Evolutionary conservation across 2,329 filamentous ascomycete genomes (phyloP), one percentile per base, ranked within the genome.

Genomic region (Aureobasidium subglaciale): DNA sequence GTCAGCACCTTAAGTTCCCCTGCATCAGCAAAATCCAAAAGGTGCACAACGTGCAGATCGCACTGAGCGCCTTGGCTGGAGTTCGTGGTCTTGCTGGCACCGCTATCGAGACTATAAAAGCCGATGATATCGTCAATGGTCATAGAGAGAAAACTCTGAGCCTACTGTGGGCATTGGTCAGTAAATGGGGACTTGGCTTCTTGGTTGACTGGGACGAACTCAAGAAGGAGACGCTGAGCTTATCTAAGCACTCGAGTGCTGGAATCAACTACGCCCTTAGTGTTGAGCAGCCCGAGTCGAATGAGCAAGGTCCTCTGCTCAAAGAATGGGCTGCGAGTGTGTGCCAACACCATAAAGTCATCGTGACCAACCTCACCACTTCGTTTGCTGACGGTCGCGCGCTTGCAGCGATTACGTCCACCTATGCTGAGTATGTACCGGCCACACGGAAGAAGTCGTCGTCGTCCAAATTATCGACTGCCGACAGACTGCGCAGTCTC

Each of bases 131-230:
- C 43, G 80, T 86, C 6, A 77, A 85, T 60, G 83, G 83, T 2
- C 81, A 84, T 61, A 77, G 83, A 8, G 82, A 86, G 62, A 84
- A 81, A 66, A 85, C 82, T 0, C 71, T 86, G 41, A 76, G 75
- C 5, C 70, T 85, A 9, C 71, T 86, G 5, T 85, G 82, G 82
- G 72, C 73, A 3, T 70, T 86, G 20, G 76, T 85, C 34, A 78
- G 78, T 37, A 76, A 75, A 65, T 80, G 77, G 70, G 81, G 81
- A 1, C 68, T 85, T 7, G 66, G 70, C 5, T 70, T 67, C 6
- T 70, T 85, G 0, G 71, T 85, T 2, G 76, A 85, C 60, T 81
- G 78, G 74, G 65, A 71, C 5, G 78, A 79, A 53, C 63, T 85
- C 9, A 68, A 69, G 24, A 73, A 72, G 18, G 82, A 86, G 63